Conservation (phyloP, 2,329 filamentous ascomycete species). For the Nemania abortiva region DNA sequence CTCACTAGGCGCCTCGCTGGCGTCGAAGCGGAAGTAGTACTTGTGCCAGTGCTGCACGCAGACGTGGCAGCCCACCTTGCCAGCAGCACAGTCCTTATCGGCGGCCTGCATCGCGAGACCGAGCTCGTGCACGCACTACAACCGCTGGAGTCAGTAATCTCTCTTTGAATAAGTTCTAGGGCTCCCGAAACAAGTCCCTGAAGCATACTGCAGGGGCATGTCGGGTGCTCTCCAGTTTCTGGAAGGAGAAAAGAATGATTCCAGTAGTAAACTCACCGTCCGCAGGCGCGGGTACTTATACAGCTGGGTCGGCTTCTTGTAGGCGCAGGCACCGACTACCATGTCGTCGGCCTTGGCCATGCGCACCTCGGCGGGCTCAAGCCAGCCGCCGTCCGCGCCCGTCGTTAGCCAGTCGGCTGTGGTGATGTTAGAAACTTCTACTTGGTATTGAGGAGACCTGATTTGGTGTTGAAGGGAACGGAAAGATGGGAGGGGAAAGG, state of each 20-base stretch:
- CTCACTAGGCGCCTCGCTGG: conserved; percentile 18
- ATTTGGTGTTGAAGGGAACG: not conserved
- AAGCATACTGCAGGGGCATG: no score
- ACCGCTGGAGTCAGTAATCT: no score
- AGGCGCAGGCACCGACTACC: conserved; percentile 28
- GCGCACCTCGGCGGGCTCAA: not conserved
- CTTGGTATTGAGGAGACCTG: not conserved
- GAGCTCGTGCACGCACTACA: conserved; percentile 22
- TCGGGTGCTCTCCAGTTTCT: no score
- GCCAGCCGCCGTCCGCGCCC: conserved; percentile 19
- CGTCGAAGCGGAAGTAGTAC: conserved; percentile 27
- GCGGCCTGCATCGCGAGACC: conserved; percentile 10
- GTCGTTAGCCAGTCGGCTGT: conserved; percentile 20
- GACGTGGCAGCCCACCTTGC: conserved; percentile 23
- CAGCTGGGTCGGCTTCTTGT: not conserved
- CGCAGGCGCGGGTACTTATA: no score
- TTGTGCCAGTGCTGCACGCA: conserved; percentile 24
- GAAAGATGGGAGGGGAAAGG: not conserved
- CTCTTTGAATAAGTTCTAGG: no score
- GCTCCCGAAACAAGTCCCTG: no score
- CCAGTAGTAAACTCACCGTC: no score
- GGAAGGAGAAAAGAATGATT: no score
- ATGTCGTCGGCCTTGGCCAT: conserved; percentile 8
- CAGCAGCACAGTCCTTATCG: conserved; percentile 14
- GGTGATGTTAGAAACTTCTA: not conserved